Percentiles rank a stretch among this genome's conserved stretches.
phyloP scores from a whole-genome alignment of 1,139 yeast species.

The Lodderomyces oxycetoniae region DNA sequence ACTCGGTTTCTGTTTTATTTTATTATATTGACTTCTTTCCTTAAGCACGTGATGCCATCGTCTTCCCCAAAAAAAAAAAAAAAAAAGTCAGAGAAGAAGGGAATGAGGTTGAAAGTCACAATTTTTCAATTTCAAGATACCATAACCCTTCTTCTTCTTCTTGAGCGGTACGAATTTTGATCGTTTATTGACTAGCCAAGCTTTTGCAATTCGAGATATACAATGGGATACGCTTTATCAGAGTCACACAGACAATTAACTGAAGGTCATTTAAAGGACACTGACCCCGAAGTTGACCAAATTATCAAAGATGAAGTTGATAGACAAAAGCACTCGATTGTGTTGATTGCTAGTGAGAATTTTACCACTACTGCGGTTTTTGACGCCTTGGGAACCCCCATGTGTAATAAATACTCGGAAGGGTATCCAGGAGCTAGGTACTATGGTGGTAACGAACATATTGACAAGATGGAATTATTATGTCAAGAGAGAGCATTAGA shows the following conservation, averaged over 20 bases:
- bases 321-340: conserved; percentile 93
- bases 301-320: conserved; percentile 84
- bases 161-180: too few relatives aligned
- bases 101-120: not conserved
- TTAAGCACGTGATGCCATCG: too few relatives aligned
- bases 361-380: conserved; percentile 95
- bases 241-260: conserved; percentile 62
- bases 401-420: conserved; percentile 87
- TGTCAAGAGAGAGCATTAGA: conserved; percentile 92
- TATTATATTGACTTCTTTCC: too few relatives aligned
- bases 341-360: conserved; percentile 93
- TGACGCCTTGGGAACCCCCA: conserved; percentile 95
- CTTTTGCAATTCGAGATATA: too few relatives aligned
- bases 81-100: not conserved
- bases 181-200: too few relatives aligned
- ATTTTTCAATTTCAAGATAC: not conserved
- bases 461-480: conserved; percentile 85
- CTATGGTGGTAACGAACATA: conserved; percentile 90
- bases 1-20: too few relatives aligned
- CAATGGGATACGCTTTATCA: conserved; percentile 62
- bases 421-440: conserved; percentile 88
- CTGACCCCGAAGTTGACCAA: conserved; percentile 79
- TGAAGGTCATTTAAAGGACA: conserved; percentile 63
- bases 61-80: too few relatives aligned
- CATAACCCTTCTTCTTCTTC: conserved; percentile 1